These are phyloP conservation scores for Sungouiella blattae DNA, from an alignment of 805 yeast genomes.

Conservation along the genomic window DNA sequence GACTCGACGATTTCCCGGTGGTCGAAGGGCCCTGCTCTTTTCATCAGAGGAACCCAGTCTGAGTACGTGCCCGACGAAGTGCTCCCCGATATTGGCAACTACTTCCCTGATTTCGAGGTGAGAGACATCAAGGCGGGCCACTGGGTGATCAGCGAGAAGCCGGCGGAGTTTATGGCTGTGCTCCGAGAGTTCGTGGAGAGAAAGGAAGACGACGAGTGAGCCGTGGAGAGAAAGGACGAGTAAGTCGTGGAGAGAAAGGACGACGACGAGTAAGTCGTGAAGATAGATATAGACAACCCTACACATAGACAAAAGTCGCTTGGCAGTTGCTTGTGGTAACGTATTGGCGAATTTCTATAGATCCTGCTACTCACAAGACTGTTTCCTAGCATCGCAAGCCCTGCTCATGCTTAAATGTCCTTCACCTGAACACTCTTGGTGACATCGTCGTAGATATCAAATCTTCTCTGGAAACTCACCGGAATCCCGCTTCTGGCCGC, in stretches of 20 bases:
- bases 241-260: too few species aligned
- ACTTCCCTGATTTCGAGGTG: conserved; percentile 74
- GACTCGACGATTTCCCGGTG: conserved; percentile 51
- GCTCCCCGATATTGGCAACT: conserved; percentile 65
- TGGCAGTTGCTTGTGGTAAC: neutral
- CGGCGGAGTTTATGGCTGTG: conserved; percentile 63
- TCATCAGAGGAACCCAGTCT: conserved; percentile 76
- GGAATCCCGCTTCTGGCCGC: conserved; percentile 67
- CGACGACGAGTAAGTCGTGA: neutral
- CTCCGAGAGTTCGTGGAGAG: conserved; percentile 61
- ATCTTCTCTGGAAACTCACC: conserved; percentile 65
- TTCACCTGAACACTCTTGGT: conserved; percentile 10
- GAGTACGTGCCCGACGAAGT: conserved; percentile 80
- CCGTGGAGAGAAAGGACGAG: too few species aligned
- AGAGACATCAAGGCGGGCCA: conserved; percentile 83
- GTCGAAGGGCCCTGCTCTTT: conserved; percentile 64
- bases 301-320: too few species aligned
- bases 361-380: too few species aligned
- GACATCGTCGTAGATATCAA: conserved; percentile 54
- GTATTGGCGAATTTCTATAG: too few species aligned
- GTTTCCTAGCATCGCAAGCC: too few species aligned
- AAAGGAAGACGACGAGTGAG: conserved; percentile 33
- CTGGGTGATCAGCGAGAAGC: conserved; percentile 89
- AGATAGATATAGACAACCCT: neutral
- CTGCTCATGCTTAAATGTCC: conserved; percentile 7